Evolutionary conservation across 2,329 filamentous ascomycete species (phyloP).

Genomic region (Calonectria montana): DNA sequence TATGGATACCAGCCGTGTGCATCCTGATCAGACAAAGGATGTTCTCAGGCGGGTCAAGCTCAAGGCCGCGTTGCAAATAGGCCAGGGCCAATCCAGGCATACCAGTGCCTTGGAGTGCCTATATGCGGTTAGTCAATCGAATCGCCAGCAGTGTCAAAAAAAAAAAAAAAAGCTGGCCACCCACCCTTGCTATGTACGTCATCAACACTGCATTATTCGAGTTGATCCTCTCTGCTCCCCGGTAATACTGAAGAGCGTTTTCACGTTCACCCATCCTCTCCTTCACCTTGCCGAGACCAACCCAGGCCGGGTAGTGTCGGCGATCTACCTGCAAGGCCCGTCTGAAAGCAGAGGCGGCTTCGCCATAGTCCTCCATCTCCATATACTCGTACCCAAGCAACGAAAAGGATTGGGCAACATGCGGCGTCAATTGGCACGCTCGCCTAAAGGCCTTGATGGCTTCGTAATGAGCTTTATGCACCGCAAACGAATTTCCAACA

Average conservation of each 20-base stretch:
- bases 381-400: slow-evolving; percentile 35
- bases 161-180: slow-evolving; percentile 1
- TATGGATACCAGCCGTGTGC: slow-evolving; percentile 11
- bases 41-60: slow-evolving; percentile 11
- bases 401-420: slow-evolving; percentile 30
- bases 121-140: neutral
- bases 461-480: slow-evolving; percentile 23
- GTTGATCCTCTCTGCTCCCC: slow-evolving; percentile 33
- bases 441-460: slow-evolving; percentile 33
- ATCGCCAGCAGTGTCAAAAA: neutral
- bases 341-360: slow-evolving; percentile 28
- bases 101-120: slow-evolving; percentile 25
- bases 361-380: slow-evolving; percentile 30
- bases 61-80: slow-evolving; percentile 11
- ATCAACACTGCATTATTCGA: slow-evolving; percentile 31
- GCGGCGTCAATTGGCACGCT: slow-evolving; percentile 30
- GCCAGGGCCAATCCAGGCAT: slow-evolving; percentile 21
- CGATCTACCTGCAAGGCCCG: slow-evolving; percentile 31
- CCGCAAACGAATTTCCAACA: slow-evolving; percentile 32
- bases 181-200: slow-evolving; percentile 33
- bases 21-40: slow-evolving; percentile 18
- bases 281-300: slow-evolving; percentile 31
- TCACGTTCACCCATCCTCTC: slow-evolving; percentile 31
- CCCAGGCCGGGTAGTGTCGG: slow-evolving; percentile 36
- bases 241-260: slow-evolving; percentile 30